Evolutionary conservation across 331 rosid species (phyloP).

Genomic region (Malus hybrid): DNA sequence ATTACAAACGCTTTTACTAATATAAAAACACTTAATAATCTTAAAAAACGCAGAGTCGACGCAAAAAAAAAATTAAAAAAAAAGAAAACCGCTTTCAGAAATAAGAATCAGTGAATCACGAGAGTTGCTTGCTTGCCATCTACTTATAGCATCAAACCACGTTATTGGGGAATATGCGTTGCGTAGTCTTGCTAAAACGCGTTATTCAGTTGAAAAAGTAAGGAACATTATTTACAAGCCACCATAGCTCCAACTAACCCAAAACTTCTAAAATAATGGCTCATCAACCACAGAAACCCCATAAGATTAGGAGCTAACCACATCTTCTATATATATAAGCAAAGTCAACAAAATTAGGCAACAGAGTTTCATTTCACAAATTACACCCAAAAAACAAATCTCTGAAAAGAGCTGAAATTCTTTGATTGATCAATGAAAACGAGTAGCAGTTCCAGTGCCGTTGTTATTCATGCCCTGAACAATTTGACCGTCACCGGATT

Average conservation of each 20-base stretch:
- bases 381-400: not conserved
- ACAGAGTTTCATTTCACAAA: not conserved
- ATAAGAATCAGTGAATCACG: not conserved
- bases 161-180: not conserved
- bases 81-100: not conserved
- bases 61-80: too few species aligned
- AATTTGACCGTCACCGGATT: conserved; percentile 18
- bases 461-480: conserved; percentile 14
- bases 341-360: not conserved
- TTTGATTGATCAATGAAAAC: not conserved
- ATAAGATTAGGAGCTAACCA: not conserved
- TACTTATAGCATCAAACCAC: not conserved
- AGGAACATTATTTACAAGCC: not conserved
- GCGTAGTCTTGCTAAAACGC: not conserved
- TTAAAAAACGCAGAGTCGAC: too few species aligned
- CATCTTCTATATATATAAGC: not conserved
- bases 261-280: conserved; percentile 1
- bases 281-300: conserved; percentile 3
- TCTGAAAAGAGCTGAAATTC: not conserved
- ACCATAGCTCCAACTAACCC: not conserved
- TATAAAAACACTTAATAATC: too few species aligned
- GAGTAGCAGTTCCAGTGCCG: not conserved
- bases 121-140: not conserved
- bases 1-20: too few species aligned
- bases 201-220: not conserved